These are phyloP conservation scores for Monascus purpureus DNA, from an alignment of 495 filamentous ascomycete species.

Conservation along the genomic window DNA sequence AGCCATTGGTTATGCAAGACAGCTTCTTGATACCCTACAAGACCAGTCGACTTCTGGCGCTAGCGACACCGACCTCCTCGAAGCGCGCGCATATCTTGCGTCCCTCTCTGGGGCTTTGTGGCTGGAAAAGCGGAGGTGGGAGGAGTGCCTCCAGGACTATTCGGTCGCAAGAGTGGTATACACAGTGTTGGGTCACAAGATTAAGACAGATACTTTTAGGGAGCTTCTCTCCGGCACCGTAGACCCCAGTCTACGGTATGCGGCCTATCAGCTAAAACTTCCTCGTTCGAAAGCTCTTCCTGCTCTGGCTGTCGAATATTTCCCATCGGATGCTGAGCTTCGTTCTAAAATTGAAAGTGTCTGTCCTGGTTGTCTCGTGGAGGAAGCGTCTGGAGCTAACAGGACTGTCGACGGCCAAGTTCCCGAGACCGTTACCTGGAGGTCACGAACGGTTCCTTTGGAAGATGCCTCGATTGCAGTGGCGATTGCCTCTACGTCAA, in stretches of 20 bases:
- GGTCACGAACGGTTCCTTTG: constrained; percentile 71
- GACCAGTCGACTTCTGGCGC: constrained; percentile 46
- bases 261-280: constrained; percentile 78
- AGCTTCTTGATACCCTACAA: constrained; percentile 51
- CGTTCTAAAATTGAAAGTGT: constrained; percentile 53
- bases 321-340: constrained; percentile 45
- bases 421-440: constrained; percentile 75
- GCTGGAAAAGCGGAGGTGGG: constrained; percentile 83
- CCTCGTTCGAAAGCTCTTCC: constrained; percentile 70
- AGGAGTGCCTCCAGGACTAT: constrained; percentile 59
- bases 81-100: constrained; percentile 73
- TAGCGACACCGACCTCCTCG: constrained; percentile 57
- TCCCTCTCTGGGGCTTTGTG: constrained; percentile 58
- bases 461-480: constrained; percentile 87
- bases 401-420: constrained; percentile 39
- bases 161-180: constrained; percentile 74
- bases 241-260: constrained; percentile 88
- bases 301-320: constrained; percentile 63
- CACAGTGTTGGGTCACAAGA: constrained; percentile 48
- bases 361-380: constrained; percentile 53
- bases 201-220: constrained; percentile 60
- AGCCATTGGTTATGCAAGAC: constrained; percentile 52
- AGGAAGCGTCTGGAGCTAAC: constrained; percentile 45
- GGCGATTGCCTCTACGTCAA: constrained; percentile 45
- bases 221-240: constrained; percentile 75